These are phyloP conservation scores for Sclerotinia sclerotiorum DNA, from an alignment of 2,329 filamentous ascomycete genomes.

Conservation along the genomic window DNA sequence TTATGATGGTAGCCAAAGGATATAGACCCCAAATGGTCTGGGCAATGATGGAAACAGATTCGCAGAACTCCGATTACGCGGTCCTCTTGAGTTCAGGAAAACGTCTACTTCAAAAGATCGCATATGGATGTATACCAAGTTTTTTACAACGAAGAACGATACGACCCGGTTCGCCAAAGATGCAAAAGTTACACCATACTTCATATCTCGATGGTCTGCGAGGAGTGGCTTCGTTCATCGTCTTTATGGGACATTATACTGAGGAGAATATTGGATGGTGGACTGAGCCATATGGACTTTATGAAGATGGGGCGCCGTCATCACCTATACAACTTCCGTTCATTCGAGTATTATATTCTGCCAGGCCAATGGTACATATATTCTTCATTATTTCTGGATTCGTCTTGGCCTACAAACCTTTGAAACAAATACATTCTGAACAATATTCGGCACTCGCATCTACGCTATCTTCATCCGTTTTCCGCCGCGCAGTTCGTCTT, in stretches of 20 bases:
- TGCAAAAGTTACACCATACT: constrained; percentile 41
- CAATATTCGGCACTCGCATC: constrained; percentile 43
- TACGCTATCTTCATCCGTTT: constrained; percentile 48
- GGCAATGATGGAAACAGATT: constrained; percentile 19
- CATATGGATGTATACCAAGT: constrained; percentile 39
- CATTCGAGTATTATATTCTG: constrained; percentile 47
- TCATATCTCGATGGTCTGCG: constrained; percentile 51
- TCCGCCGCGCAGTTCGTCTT: constrained; percentile 49
- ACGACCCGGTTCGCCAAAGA: constrained; percentile 34
- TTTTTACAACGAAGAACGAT: constrained; percentile 39
- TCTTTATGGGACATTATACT: constrained; percentile 50
- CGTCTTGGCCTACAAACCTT: constrained; percentile 48
- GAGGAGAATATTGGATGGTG: constrained; percentile 46
- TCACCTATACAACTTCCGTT: constrained; percentile 49
- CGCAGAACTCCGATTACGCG: constrained; percentile 27
- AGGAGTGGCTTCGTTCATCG: constrained; percentile 50
- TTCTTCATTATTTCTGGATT: constrained; percentile 55
- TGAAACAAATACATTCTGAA: constrained; percentile 45
- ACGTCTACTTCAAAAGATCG: constrained; percentile 31
- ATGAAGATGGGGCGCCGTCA: constrained; percentile 40
- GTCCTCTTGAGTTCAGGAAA: constrained; percentile 31
- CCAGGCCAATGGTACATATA: constrained; percentile 51
- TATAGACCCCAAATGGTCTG: constrained; percentile 11
- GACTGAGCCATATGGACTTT: constrained; percentile 38
- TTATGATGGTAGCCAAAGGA: constrained; percentile 14